Evolutionary conservation across 257 asterid genomes (phyloP).

Genomic region (Eucommia ulmoides): DNA sequence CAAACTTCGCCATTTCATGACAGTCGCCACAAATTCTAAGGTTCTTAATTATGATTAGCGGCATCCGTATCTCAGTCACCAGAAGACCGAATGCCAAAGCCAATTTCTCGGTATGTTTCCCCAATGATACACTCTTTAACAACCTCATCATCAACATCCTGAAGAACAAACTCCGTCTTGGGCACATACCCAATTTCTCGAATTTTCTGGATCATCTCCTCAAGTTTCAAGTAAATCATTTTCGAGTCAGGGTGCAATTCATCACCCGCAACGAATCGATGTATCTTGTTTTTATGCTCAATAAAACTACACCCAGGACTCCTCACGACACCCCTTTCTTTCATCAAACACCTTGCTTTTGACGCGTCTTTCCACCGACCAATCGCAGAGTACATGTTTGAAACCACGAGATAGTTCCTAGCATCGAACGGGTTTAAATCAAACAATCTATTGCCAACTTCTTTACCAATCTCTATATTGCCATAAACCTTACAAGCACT

Average conservation of each 20-base stretch:
- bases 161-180: neutral
- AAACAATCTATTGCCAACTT: slow-evolving; percentile 1
- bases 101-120: neutral
- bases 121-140: slow-evolving; percentile 1
- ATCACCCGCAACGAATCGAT: neutral
- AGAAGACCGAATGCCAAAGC: neutral
- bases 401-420: slow-evolving; percentile 2
- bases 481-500: slow-evolving; percentile 6
- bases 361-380: slow-evolving; percentile 1
- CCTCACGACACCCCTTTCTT: neutral
- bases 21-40: neutral
- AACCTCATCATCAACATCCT: slow-evolving; percentile 1
- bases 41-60: slow-evolving; percentile 1
- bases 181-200: neutral
- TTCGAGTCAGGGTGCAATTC: neutral
- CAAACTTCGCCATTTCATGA: neutral
- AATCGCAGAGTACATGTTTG: slow-evolving; percentile 5
- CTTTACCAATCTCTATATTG: neutral
- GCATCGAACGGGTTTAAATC: neutral
- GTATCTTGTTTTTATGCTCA: neutral
- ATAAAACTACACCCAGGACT: slow-evolving; percentile 3
- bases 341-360: slow-evolving; percentile 2
- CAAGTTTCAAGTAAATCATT: neutral
- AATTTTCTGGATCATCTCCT: neutral
- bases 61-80: neutral